A percentile compares a stretch with the other conserved stretches of the same genome.
Conservation (phyloP, 768 basidiomycete genomes). For the Dacryopinax spathularia region DNA sequence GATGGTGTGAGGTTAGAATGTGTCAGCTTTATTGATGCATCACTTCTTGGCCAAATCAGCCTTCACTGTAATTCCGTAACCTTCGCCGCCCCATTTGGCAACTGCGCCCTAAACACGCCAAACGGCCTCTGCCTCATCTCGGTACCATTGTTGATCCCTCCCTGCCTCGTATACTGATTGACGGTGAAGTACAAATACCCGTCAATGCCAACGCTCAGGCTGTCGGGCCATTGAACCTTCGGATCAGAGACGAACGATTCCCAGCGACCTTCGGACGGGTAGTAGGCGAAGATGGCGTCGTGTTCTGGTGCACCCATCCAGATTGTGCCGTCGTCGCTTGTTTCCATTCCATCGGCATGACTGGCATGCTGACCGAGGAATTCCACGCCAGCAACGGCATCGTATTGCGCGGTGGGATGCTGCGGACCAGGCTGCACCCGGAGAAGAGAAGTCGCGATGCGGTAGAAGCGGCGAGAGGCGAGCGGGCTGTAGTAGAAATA, state of each 20-base stretch:
- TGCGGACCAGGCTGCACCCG: background rate
- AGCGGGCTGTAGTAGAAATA: constrained; percentile 3
- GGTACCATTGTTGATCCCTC: background rate
- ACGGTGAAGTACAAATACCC: background rate
- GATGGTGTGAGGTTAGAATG: too few species aligned
- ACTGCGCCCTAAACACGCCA: background rate
- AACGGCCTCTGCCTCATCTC: background rate
- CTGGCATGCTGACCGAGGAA: background rate
- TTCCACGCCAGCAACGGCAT: background rate
- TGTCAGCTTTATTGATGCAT: too few species aligned
- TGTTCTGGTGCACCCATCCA: background rate
- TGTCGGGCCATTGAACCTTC: constrained; percentile 2
- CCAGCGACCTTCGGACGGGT: background rate
- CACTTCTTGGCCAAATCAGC: too few species aligned
- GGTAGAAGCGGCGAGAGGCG: background rate
- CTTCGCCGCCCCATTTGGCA: background rate
- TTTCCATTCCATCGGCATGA: background rate
- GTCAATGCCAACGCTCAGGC: background rate
- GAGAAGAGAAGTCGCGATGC: background rate
- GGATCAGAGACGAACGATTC: background rate
- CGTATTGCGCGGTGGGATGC: background rate
- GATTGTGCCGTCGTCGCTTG: background rate
- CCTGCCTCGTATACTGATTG: constrained; percentile 1
- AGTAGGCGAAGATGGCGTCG: background rate
- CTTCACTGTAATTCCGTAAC: background rate